Evolutionary conservation across 805 yeast genomes (phyloP), one percentile per base, ranked within the genome.

Genomic region (Cyberlindnera suaveolens): DNA sequence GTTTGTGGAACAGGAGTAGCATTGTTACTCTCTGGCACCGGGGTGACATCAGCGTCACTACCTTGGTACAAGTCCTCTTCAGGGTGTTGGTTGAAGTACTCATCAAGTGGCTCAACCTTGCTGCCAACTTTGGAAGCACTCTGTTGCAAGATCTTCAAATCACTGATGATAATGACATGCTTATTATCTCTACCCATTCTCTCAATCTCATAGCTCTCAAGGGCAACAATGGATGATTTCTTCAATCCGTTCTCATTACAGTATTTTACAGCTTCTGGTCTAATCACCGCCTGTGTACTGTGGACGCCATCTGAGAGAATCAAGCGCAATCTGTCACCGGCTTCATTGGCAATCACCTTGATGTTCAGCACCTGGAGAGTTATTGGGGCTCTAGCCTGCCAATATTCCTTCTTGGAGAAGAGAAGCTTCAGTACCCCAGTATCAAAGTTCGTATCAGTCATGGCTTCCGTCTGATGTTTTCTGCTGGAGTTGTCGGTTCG

Each of bases 21-120:
- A 4, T 41, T 30, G 16, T 34, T 34, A 29, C 52, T 47, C 40
- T 54, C 49, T 52, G 54, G 51, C 16, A 55, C 43, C 15, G 53
- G 51, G 16, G 59, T 48, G 41, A 61, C 41, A 39, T 58, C 57
- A 19, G 19, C 41, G 6, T 44, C 46, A n/a, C 48, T 30, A 19
- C 50, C 48, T 38, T 19, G 46, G 27, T 36, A 51, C 34, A 38
- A 43, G 47, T 72, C 77, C 53, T 77, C 80, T 31, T 72, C 74
- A 4, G 85, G 84, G 60, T 82, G 79, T 14, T 66, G 68, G 32
- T 65, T 70, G 51, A 78, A 76, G 56, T 81, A 82, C 17, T 72
- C 73, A 56, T 82, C 88, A 33, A 82, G 58, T 32, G 67, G 61
- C 37, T 54, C 61, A 39, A 67, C 60, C n/a, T 64, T 50, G n/a